Base-by-base conservation (phyloP, 805 yeast genomes). In the Kuraishia ogatae region DNA sequence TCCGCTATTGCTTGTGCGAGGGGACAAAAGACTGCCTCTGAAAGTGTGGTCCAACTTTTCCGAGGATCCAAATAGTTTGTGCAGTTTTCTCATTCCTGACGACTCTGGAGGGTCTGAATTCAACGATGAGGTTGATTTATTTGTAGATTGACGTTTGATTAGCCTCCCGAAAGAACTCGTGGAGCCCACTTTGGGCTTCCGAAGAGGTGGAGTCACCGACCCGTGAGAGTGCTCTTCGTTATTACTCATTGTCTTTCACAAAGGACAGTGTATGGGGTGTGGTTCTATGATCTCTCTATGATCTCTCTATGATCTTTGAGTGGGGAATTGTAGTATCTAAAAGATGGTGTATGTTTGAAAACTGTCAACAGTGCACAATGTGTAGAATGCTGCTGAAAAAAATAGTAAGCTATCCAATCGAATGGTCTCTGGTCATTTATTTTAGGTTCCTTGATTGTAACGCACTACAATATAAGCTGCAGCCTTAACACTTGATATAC, bases 1-100 rank as follows among this genome's bases (percentile, higher is more conserved):
- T 13, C 51, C 28, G n/a, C 43, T 28, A 13, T 49, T 49, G 49
- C 55, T 53, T 17, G 22, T 26, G 17, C 50, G 26, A 19, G 55
- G 55, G 15, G 55, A 53, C 39, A 53, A 39, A 19, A 53, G 8
- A n/a, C 29, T 20, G 26, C 50, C 20, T 5, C 55, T 23, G 29
- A 35, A 24, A 13, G n/a, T 35, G 21, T 48, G 48, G 39, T 53
- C 55, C 17, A 39, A 11, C 8, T 39, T 39, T 20, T 26, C 55
- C 39, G 21, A 21, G n/a, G 28, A 20, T 6, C 17, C 46, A 15
- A 47, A 23, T 19, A 51, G 48, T 23, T 51, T 51, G 10, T 51
- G 53, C 28, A 51, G 21, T 11, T 39, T 51, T 35, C 39, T 51
- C n/a, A 28, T 43, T 19, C 52, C 53, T 19, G 52, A 11, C 11